These are phyloP conservation scores for Cutaneotrichosporon cutaneum DNA, from an alignment of 1,284 basidiomycete genomes.

Conservation along the genomic window DNA sequence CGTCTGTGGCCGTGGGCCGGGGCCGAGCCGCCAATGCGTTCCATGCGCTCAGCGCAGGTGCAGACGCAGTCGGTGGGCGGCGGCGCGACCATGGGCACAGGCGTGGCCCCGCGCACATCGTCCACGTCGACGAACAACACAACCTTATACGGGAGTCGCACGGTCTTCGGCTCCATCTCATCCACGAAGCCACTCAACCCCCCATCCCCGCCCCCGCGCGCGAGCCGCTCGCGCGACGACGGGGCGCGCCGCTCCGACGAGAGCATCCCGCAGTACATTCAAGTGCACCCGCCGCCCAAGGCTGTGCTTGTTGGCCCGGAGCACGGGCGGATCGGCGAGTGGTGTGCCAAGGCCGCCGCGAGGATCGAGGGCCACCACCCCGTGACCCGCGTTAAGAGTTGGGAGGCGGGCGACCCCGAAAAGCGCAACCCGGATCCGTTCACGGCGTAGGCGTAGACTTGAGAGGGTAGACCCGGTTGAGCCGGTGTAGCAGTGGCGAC, in stretches of 20 bases:
- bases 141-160: neutral
- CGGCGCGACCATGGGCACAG: neutral
- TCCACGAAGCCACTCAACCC: neutral
- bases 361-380: neutral
- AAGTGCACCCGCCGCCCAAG: neutral
- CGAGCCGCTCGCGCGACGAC: neutral
- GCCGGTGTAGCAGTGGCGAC: neutral
- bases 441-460: neutral
- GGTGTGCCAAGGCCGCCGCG: neutral
- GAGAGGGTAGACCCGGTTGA: neutral
- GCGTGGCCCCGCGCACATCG: neutral
- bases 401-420: neutral
- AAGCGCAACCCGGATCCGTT: neutral
- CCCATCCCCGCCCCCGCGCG: neutral
- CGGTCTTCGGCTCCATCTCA: neutral
- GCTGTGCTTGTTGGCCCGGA: neutral
- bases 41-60: neutral
- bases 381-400: neutral
- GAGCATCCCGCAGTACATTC: neutral
- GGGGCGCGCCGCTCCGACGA: neutral
- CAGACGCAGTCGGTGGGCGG: neutral
- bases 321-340: neutral
- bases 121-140: neutral
- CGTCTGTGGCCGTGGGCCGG: neutral
- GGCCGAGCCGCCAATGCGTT: neutral